A percentile compares a stretch with the other conserved stretches of the same genome.
Conservation (phyloP, 768 basidiomycete genomes). For the Russula emetica region DNA sequence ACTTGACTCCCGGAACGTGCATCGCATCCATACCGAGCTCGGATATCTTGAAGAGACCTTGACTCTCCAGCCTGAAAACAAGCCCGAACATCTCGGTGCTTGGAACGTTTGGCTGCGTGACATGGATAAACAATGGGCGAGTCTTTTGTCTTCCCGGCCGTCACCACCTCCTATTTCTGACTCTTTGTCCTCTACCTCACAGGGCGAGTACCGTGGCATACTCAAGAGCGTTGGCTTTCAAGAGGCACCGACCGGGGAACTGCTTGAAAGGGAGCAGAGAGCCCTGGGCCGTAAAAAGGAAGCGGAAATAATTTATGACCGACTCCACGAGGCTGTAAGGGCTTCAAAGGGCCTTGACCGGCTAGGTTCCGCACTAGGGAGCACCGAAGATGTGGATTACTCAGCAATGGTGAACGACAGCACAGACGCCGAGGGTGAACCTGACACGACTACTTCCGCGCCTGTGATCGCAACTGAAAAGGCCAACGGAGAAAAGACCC, state of each 20-base stretch:
- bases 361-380: conserved; percentile 4
- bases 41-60: conserved; percentile 17
- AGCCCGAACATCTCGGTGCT: conserved; percentile 21
- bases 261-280: conserved; percentile 15
- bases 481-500: conserved; percentile 12
- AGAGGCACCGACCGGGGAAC: conserved; percentile 21
- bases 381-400: conserved; percentile 14
- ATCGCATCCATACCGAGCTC: conserved; percentile 20
- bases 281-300: conserved; percentile 21
- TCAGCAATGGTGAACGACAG: conserved; percentile 20
- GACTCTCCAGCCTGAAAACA: conserved; percentile 16
- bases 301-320: conserved; percentile 16
- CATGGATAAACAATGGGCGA: conserved; percentile 25
- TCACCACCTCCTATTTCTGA: conserved; percentile 3
- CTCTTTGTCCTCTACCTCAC: background rate
- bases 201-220: conserved; percentile 21
- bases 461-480: conserved; percentile 10
- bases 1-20: conserved; percentile 19
- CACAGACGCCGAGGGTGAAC: conserved; percentile 24
- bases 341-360: conserved; percentile 3
- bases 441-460: conserved; percentile 18
- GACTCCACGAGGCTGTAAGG: conserved; percentile 15
- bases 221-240: conserved; percentile 23
- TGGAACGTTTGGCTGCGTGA: conserved; percentile 20
- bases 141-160: background rate